Percentiles rank a stretch among this genome's conserved stretches.
Conservation (phyloP, 2,329 filamentous ascomycete genomes). For the Neofusicoccum sp. region DNA sequence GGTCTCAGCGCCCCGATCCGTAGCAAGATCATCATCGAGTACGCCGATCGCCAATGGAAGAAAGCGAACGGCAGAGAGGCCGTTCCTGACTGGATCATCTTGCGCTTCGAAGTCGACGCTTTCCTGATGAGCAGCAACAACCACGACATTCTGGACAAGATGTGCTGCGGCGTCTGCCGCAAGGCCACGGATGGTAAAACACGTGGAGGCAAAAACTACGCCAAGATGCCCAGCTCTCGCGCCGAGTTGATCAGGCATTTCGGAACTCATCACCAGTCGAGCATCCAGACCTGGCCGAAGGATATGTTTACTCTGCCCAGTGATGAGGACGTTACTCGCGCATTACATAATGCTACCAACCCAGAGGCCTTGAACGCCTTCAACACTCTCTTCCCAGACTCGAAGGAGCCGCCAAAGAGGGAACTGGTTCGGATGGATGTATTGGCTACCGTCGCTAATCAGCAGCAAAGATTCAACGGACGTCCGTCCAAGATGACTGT, state of each 20-base stretch:
- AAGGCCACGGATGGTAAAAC: slow-evolving; percentile 7
- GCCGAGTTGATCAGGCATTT: slow-evolving; percentile 17
- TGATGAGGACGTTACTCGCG: slow-evolving; percentile 8
- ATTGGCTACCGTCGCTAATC: slow-evolving; percentile 9
- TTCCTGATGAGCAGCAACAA: slow-evolving; percentile 17
- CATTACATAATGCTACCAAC: neutral
- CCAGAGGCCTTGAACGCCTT: slow-evolving; percentile 10
- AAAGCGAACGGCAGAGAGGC: slow-evolving; percentile 3
- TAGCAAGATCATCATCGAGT: slow-evolving; percentile 28
- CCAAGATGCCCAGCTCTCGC: slow-evolving; percentile 13
- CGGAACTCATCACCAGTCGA: slow-evolving; percentile 2
- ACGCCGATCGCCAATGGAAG: slow-evolving; percentile 20
- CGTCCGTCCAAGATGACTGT: slow-evolving; percentile 3
- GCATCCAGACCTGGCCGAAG: slow-evolving; percentile 12
- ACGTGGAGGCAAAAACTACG: slow-evolving; percentile 18
- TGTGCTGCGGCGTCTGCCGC: slow-evolving; percentile 16
- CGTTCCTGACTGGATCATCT: neutral
- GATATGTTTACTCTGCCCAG: slow-evolving; percentile 17
- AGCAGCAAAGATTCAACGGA: slow-evolving; percentile 9
- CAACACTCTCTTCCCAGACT: slow-evolving; percentile 7
- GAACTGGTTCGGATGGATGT: slow-evolving; percentile 9
- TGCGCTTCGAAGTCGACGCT: slow-evolving; percentile 13
- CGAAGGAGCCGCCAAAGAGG: slow-evolving; percentile 13
- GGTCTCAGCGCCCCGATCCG: slow-evolving; percentile 22
- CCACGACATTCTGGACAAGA: slow-evolving; percentile 17